These are phyloP conservation scores for Fusarium vanettenii DNA, from an alignment of 2,329 filamentous ascomycete genomes.

Conservation along the genomic window DNA sequence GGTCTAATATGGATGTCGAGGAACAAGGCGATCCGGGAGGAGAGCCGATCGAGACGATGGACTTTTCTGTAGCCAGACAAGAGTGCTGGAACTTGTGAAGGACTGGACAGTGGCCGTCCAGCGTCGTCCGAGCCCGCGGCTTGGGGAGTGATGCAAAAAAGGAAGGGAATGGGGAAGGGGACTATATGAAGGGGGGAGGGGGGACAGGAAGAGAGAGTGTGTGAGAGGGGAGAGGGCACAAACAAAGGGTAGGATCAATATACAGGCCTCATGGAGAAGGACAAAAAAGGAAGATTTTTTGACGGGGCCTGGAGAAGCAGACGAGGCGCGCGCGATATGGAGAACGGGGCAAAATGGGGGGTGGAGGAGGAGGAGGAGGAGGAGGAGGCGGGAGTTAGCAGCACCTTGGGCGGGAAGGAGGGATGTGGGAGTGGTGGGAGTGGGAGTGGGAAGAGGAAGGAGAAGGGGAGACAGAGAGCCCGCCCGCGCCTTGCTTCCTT, in stretches of 20 bases:
- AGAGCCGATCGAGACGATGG: constrained; percentile 29
- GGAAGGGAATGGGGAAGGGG: constrained; percentile 30
- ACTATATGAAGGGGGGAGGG: constrained; percentile 23
- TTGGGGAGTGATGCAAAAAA: constrained; percentile 37
- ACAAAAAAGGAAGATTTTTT: constrained; percentile 39
- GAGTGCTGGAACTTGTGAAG: constrained; percentile 33
- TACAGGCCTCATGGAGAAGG: constrained; percentile 51
- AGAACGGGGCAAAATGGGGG: constrained; percentile 37
- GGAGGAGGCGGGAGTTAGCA: constrained; percentile 23
- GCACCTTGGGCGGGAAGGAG: constrained; percentile 18
- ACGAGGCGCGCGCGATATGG: constrained; percentile 41
- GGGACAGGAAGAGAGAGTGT: constrained; percentile 14
- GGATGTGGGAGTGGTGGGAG: constrained; percentile 29
- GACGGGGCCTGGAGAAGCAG: constrained; percentile 45
- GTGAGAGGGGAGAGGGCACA: constrained; percentile 37
- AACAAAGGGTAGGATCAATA: constrained; percentile 50
- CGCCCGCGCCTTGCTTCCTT: constrained; percentile 5
- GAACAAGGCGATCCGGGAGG: constrained; percentile 20
- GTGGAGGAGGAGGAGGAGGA: constrained; percentile 38
- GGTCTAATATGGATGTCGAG: constrained; percentile 29
- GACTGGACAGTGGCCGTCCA: constrained; percentile 39
- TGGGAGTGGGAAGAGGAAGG: constrained; percentile 18
- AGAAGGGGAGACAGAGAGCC: constrained; percentile 19
- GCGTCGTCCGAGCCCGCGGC: constrained; percentile 46
- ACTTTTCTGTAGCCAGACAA: constrained; percentile 36